Evolutionary conservation across 164 flowering plant species (phyloP), one percentile per base, ranked within the genome.

Genomic region (Cinnamomum chago): DNA sequence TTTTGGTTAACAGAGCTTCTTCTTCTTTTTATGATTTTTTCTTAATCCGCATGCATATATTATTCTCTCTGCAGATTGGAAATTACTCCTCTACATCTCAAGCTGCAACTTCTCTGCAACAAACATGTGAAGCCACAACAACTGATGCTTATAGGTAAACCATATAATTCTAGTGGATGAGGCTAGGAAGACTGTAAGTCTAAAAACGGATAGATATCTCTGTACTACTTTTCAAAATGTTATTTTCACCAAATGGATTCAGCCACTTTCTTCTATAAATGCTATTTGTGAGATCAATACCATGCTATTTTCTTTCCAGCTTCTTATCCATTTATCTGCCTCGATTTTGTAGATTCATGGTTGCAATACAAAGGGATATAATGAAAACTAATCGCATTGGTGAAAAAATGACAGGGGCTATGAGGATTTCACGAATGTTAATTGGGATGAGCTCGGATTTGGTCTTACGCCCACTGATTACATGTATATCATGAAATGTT

Each of bases 361-460:
- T 55, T 55, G 20, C 60, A 55, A 3, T 13, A 14, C 18, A 14
- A 55, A 55, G 20, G 17, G 20, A 14, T 14, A 55, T 17, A 18
- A 55, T n/a, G 47, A 55, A 55, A 55, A 55, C n/a, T 55, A 15
- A 20, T 55, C 3, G n/a, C n/a, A 20, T 20, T 14, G 13, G 60
- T 55, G 60, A 20, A 55, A 55, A 71, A 55, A 71, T 24, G 33
- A 62, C 75, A 76, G 75, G 70, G 20, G 72, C n/a, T 77, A 83
- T 2, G 86, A 79, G 28, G 88, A 87, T 72, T 67, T 71, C 70
- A 85, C 82, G 5, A 82, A 84, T 22, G n/a, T 90, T 55, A 88
- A 92, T 35, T 92, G 97, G 97, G 85, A 88, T 24, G 81, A 84
- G 18, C 87, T 92, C 24, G 94, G 92, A 30, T 92, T 89, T 71